phyloP scores from a whole-genome alignment of 176 grass and related monocot species.

The Cenchrus americanus region DNA sequence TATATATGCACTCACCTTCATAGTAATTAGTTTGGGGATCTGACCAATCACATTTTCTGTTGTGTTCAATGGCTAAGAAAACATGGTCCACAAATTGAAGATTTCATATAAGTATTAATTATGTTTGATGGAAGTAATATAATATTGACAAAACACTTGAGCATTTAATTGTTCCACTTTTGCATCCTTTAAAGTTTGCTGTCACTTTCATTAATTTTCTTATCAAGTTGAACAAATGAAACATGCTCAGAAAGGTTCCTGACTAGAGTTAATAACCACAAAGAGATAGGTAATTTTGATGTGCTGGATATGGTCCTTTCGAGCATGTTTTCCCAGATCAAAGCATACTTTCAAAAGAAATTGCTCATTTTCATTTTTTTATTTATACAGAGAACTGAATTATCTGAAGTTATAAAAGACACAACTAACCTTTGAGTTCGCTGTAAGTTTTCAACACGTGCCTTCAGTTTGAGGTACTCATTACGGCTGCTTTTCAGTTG shows the following conservation, averaged over 20 bases:
- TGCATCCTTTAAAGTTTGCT: background rate
- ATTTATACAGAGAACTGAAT: background rate
- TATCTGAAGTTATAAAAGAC: background rate
- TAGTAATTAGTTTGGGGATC: background rate
- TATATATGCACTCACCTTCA: background rate
- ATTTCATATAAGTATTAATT: background rate
- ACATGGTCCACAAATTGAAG: background rate
- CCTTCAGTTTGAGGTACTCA: constrained; percentile 76
- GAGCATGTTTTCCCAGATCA: background rate
- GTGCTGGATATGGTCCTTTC: background rate
- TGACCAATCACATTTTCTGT: background rate
- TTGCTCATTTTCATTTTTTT: background rate
- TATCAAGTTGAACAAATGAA: background rate
- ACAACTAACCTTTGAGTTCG: constrained; percentile 60
- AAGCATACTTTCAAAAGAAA: background rate
- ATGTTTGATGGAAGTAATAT: background rate
- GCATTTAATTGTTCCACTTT: background rate
- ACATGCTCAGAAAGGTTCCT: background rate
- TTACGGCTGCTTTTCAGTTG: constrained; percentile 68
- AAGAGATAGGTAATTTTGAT: background rate
- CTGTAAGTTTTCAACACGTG: constrained; percentile 70
- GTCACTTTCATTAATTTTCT: background rate
- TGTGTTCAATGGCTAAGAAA: background rate
- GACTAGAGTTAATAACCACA: background rate
- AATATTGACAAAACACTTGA: background rate